phyloP scores from a whole-genome alignment of 2,329 filamentous ascomycete species.

The Sporothrix inflata region DNA sequence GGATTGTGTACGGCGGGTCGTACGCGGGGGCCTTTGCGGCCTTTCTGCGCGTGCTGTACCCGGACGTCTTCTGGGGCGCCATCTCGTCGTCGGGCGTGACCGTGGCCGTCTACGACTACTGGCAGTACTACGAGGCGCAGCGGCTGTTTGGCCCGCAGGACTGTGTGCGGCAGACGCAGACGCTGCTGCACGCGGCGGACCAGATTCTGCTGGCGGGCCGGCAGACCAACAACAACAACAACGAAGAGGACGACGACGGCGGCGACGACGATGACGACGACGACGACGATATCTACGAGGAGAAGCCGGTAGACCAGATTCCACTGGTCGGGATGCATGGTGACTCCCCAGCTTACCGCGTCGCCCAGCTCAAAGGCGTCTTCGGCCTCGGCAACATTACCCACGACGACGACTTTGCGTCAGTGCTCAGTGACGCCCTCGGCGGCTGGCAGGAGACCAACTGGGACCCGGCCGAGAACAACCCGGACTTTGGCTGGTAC shows the following conservation, averaged over 20 bases:
- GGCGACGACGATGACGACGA: not conserved
- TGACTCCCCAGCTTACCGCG: not conserved
- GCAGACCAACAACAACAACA: constrained; percentile 40
- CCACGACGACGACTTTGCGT: constrained; percentile 54
- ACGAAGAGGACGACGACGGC: constrained; percentile 46
- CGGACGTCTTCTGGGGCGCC: constrained; percentile 75
- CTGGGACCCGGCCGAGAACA: constrained; percentile 56
- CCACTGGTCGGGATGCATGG: not conserved
- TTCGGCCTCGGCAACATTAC: constrained; percentile 54
- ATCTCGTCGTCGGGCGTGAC: constrained; percentile 83
- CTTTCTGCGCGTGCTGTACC: constrained; percentile 75
- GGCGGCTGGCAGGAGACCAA: constrained; percentile 52
- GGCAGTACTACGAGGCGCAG: constrained; percentile 61
- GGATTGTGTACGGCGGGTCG: constrained; percentile 80
- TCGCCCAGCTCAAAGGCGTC: constrained; percentile 44
- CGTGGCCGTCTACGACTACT: constrained; percentile 76
- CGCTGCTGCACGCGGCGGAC: constrained; percentile 55
- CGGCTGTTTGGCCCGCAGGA: constrained; percentile 55
- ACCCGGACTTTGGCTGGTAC: constrained; percentile 50
- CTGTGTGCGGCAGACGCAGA: constrained; percentile 68
- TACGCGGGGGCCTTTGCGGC: constrained; percentile 82
- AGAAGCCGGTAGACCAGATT: not conserved
- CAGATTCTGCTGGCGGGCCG: constrained; percentile 50
- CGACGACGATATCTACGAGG: not conserved
- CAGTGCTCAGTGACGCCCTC: constrained; percentile 47